Evolutionary conservation across 1,139 yeast species (phyloP).

Genomic region (Magnusiomyces fungicola): DNA sequence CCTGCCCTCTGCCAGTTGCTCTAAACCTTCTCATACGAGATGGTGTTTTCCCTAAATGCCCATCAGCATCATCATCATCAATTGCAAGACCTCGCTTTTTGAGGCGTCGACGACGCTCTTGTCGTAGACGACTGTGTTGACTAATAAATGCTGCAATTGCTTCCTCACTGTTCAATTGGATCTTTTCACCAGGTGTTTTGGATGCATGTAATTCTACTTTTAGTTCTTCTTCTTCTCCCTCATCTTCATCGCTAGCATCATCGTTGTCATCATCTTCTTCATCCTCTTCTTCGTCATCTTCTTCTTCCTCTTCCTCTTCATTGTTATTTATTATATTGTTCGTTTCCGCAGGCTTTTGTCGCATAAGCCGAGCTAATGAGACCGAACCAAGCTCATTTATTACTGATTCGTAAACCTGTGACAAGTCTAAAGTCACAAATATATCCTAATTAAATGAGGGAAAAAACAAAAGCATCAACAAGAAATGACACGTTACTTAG

Average conservation of each 20-base stretch:
- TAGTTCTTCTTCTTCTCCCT: not conserved
- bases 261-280: not conserved
- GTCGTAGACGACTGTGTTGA: not conserved
- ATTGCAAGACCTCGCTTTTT: not conserved
- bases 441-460: conserved; percentile 7
- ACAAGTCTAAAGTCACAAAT: conserved; percentile 25
- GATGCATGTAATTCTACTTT: not conserved
- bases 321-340: not conserved
- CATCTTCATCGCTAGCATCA: not conserved
- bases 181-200: not conserved
- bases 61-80: not conserved
- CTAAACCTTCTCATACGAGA: not conserved
- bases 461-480: not conserved
- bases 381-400: conserved; percentile 1
- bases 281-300: not conserved
- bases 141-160: not conserved
- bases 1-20: not conserved
- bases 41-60: not conserved
- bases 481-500: not conserved
- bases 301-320: not conserved
- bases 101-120: not conserved
- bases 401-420: conserved; percentile 14
- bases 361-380: not conserved
- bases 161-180: not conserved
- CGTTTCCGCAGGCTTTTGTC: not conserved